phyloP scores from a whole-genome alignment of 176 grass and related monocot species.

The Avena sativa region DNA sequence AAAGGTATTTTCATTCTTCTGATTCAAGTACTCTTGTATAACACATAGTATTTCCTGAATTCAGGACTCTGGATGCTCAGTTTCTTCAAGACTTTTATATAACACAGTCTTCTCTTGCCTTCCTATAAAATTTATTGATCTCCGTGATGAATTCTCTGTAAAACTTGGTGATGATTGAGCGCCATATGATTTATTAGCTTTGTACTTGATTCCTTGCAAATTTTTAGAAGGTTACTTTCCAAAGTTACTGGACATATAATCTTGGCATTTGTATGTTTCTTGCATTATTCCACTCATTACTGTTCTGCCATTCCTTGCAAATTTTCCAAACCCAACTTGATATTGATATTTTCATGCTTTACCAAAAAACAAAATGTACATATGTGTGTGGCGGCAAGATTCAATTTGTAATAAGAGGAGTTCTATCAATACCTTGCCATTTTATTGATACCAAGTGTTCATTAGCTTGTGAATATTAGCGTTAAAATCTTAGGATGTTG shows the following conservation, averaged over 20 bases:
- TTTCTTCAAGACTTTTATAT: neutral
- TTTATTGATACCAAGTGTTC: neutral
- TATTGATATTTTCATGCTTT: neutral
- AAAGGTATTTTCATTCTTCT: constrained; percentile 62
- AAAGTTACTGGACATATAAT: neutral
- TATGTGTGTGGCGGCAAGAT: neutral
- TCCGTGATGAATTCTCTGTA: neutral
- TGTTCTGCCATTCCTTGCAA: neutral
- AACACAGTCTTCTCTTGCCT: neutral
- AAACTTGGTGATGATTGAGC: neutral
- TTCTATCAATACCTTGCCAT: constrained; percentile 16
- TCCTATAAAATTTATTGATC: constrained; percentile 17
- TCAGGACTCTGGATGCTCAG: neutral
- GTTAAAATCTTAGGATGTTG: neutral
- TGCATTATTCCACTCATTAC: neutral
- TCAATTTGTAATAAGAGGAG: neutral
- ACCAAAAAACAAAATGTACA: neutral
- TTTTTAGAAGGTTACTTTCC: constrained; percentile 6
- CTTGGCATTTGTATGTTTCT: neutral
- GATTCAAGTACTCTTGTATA: constrained; percentile 19
- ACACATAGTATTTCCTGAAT: constrained; percentile 5
- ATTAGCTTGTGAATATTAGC: neutral
- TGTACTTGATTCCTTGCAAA: neutral
- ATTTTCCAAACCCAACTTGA: neutral
- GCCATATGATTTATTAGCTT: constrained; percentile 8